Evolutionary conservation across 2,329 filamentous ascomycete species (phyloP).

Genomic region (Botrytis sinoallii): DNA sequence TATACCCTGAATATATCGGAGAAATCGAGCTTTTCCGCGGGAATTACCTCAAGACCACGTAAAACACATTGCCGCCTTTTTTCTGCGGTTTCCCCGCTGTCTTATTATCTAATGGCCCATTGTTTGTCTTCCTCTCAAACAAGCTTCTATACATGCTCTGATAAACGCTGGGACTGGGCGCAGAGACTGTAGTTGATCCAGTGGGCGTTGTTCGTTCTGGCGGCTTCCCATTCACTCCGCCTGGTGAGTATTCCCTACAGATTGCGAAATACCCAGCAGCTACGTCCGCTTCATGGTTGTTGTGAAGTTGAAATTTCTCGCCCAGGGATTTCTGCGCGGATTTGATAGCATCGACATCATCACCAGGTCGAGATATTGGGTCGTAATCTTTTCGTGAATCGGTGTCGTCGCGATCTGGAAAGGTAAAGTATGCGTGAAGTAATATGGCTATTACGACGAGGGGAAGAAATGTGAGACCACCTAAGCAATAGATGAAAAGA

Average conservation of each 20-base stretch:
- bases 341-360: slow-evolving; percentile 64
- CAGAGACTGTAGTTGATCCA: slow-evolving; percentile 68
- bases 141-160: slow-evolving; percentile 97
- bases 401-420: slow-evolving; percentile 53
- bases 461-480: slow-evolving; percentile 84
- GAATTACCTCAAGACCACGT: slow-evolving; percentile 75
- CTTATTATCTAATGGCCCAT: slow-evolving; percentile 38
- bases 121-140: slow-evolving; percentile 72
- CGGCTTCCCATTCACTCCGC: slow-evolving; percentile 88
- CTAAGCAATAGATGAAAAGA: slow-evolving; percentile 75
- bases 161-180: slow-evolving; percentile 90
- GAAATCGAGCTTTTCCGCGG: background rate
- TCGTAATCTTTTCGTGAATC: slow-evolving; percentile 37
- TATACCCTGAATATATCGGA: background rate
- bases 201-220: slow-evolving; percentile 81
- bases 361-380: slow-evolving; percentile 54
- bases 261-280: slow-evolving; percentile 94
- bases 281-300: slow-evolving; percentile 66
- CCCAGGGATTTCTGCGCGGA: slow-evolving; percentile 56
- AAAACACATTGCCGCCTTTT: slow-evolving; percentile 83
- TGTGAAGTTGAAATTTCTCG: slow-evolving; percentile 57
- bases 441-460: slow-evolving; percentile 61
- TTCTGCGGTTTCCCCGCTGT: slow-evolving; percentile 41
- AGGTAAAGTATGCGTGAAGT: slow-evolving; percentile 64
- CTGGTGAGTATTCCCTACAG: slow-evolving; percentile 85